These are phyloP conservation scores for Eucalyptus paniculata DNA, from an alignment of 345 rosid genomes.

Conservation along the genomic window DNA sequence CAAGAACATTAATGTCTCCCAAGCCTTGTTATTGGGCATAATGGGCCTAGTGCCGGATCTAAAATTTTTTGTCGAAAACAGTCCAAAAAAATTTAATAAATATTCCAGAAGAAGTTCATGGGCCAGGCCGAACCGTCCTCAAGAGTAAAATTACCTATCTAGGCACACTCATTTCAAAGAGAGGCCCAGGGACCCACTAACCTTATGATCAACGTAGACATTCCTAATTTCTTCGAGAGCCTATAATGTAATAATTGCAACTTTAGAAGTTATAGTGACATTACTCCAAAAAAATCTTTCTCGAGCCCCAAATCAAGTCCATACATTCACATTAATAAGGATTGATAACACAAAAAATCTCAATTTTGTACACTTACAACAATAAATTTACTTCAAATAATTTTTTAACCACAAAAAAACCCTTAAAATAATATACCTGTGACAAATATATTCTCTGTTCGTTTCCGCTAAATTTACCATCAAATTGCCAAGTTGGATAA, in stretches of 20 bases:
- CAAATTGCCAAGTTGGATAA: too few species aligned
- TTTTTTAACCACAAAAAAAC: too few species aligned
- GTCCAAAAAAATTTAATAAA: not conserved
- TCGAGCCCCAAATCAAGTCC: not conserved
- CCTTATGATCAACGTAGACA: not conserved
- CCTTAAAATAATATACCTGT: rapidly evolving
- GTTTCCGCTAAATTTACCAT: rapidly evolving
- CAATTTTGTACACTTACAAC: too few species aligned
- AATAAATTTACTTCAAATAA: rapidly evolving
- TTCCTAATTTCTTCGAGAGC: not conserved
- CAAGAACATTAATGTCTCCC: not conserved
- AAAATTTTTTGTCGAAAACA: not conserved
- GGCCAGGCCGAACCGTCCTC: not conserved
- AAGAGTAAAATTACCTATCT: not conserved
- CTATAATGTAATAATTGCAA: not conserved
- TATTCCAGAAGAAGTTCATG: not conserved
- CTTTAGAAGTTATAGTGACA: not conserved
- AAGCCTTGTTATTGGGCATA: not conserved
- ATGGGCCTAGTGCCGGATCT: not conserved
- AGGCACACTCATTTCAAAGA: not conserved
- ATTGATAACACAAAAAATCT: too few species aligned
- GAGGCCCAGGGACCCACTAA: not conserved
- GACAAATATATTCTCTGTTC: too few species aligned
- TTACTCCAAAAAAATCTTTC: not conserved
- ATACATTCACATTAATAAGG: not conserved